phyloP scores from a whole-genome alignment of 805 yeast species.

The Ogataea saltuana region DNA sequence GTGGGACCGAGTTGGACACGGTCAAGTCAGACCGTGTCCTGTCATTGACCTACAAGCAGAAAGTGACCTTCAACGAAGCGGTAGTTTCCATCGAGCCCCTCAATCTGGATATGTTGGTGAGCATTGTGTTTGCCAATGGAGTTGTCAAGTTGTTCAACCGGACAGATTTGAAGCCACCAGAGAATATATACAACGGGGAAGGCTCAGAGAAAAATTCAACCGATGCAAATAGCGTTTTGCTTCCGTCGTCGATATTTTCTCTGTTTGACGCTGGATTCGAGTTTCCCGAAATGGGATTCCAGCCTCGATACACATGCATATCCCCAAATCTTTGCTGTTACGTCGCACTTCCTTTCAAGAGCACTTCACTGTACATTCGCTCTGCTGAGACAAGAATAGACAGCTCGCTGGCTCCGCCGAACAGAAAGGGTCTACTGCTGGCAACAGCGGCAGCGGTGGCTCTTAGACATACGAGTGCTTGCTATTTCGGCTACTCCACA shows the following conservation, averaged over 20 bases:
- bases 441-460: constrained; percentile 62
- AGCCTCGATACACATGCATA: constrained; percentile 40
- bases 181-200: constrained; percentile 20
- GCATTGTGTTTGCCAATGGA: constrained; percentile 46
- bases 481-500: constrained; percentile 62
- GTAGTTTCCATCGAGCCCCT: constrained; percentile 34
- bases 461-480: constrained; percentile 64
- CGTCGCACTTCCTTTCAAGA: constrained; percentile 33
- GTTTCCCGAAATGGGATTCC: constrained; percentile 39
- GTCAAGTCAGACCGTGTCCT: constrained; percentile 2
- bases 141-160: constrained; percentile 47
- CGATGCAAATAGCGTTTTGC: constrained; percentile 10
- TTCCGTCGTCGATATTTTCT: constrained; percentile 40
- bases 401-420: constrained; percentile 19
- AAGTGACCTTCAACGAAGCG: constrained; percentile 29
- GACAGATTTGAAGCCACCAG: constrained; percentile 26
- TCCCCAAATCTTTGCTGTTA: constrained; percentile 54
- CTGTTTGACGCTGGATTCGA: constrained; percentile 57
- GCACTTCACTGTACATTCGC: constrained; percentile 23
- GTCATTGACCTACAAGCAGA: constrained; percentile 24
- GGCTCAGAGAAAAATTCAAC: background rate
- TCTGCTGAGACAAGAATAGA: constrained; percentile 25
- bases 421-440: constrained; percentile 36
- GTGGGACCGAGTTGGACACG: constrained; percentile 15
- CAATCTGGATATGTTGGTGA: constrained; percentile 42